A percentile compares a stretch with the other conserved stretches of the same genome.
Conservation (phyloP, 306 rosid species). For the Vigna unguiculata region DNA sequence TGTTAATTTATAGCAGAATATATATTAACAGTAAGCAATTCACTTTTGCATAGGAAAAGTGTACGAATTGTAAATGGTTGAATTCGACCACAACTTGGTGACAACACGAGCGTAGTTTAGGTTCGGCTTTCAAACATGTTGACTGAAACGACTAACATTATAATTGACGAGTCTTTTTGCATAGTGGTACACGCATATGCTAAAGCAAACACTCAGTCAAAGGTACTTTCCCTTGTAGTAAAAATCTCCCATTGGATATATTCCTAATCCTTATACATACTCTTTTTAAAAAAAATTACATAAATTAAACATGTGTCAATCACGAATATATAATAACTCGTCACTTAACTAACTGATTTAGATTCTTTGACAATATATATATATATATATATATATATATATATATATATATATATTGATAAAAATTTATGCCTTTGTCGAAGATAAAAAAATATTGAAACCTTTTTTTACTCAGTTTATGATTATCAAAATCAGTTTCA, state of each 20-base stretch:
- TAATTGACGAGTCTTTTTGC: neutral
- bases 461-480: too few relatives aligned
- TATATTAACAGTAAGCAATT: neutral
- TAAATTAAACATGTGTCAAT: too few relatives aligned
- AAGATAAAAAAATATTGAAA: too few relatives aligned
- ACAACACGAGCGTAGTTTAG: neutral
- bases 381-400: too few relatives aligned
- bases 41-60: neutral
- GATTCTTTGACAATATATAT: too few relatives aligned
- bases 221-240: neutral
- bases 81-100: neutral
- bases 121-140: slow-evolving; percentile 3
- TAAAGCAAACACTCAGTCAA: slow-evolving; percentile 1
- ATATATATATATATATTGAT: too few relatives aligned
- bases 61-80: neutral
- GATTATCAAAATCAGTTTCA: too few relatives aligned
- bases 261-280: neutral
- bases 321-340: too few relatives aligned
- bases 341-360: too few relatives aligned
- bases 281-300: neutral
- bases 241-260: neutral
- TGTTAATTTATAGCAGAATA: too few relatives aligned
- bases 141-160: slow-evolving; percentile 16
- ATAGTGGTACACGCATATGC: slow-evolving; percentile 22
- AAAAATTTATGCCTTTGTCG: too few relatives aligned